phyloP scores from a whole-genome alignment of 257 asterid species.

The Echium plantagineum region DNA sequence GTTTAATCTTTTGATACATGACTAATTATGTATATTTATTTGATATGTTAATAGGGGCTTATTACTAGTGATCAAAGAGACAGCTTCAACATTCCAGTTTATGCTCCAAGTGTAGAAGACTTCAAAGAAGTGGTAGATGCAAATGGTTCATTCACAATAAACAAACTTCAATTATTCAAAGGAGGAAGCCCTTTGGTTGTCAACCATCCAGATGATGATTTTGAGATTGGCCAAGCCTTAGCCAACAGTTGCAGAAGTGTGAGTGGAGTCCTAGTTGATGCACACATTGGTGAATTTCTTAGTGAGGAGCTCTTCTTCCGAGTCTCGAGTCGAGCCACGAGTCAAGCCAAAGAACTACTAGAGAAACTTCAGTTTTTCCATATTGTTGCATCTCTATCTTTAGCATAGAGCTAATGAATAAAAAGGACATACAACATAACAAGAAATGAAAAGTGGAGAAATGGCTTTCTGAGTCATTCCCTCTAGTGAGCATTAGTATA shows the following conservation, averaged over 20 bases:
- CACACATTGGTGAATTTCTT: conserved; percentile 73
- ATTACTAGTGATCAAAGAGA: conserved; percentile 70
- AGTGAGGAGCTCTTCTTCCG: conserved; percentile 66
- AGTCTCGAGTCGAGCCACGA: conserved; percentile 52
- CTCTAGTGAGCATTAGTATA: not conserved
- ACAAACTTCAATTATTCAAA: conserved; percentile 60
- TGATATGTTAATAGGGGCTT: conserved; percentile 37
- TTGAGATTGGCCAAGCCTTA: conserved; percentile 76
- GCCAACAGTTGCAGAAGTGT: conserved; percentile 83
- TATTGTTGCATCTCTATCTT: conserved; percentile 84
- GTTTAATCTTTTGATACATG: no score
- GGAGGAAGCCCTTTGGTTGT: conserved; percentile 98
- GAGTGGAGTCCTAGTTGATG: conserved; percentile 86
- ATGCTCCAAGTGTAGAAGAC: conserved; percentile 82
- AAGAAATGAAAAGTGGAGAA: not conserved
- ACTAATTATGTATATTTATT: not conserved
- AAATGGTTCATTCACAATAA: conserved; percentile 52
- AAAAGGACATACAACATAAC: not conserved
- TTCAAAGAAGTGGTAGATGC: conserved; percentile 87
- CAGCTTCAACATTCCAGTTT: conserved; percentile 80
- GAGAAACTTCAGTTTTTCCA: conserved; percentile 83
- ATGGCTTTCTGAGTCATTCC: not conserved
- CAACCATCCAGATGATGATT: conserved; percentile 60
- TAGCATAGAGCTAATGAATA: conserved; percentile 18
- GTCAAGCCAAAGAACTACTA: conserved; percentile 59